Evolutionary conservation across 345 rosid species (phyloP), one percentile per base, ranked within the genome.

Genomic region (Citrus cavaleriei): DNA sequence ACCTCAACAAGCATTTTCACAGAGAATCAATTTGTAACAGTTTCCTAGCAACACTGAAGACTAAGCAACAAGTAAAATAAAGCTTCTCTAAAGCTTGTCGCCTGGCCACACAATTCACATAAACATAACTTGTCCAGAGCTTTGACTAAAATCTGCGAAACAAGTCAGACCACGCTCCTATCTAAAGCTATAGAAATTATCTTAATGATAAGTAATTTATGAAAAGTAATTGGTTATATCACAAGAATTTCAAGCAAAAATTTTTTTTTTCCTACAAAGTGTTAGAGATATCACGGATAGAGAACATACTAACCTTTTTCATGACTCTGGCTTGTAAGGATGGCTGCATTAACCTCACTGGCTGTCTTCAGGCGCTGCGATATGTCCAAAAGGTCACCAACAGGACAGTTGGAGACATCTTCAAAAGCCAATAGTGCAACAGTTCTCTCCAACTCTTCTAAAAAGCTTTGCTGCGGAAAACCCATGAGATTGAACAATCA

Each of bases 271-370:
- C 14, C 24, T 34, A 21, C 8, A 22, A 35, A 73, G 13, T 73
- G 65, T 73, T 12, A 46, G 9, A 27, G 74, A 28, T 7, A 19
- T 27, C 35, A 51, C 18, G 3, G 21, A 73, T 21, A 27, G 81
- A 55, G 51, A 38, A 66, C 22, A 27, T 6, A 49, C 61, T 13
- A 69, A 95, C 99, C 97, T 92, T 97, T 95, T 83, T 97, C 98
- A 68, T 91, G 99, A 76, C 98, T 93, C 87, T 94, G 99, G 86
- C 99, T 94, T 46, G 95, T 97, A 77, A 97, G 95, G 75, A 97
- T 97, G 38, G 99, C 99, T 49, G 98, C 99, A 71, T 97, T 94
- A 72, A 97, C 95, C 82, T 94, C 98, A 85, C 97, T 92, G 57
- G 99, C 97, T 10, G 98, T 94, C 90, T 93, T 94, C 69, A 89